Percentiles rank a stretch among this genome's conserved stretches.
Evolutionary conservation across 2,329 filamentous ascomycete species (phyloP).

Genomic region (Xylariales sp.): DNA sequence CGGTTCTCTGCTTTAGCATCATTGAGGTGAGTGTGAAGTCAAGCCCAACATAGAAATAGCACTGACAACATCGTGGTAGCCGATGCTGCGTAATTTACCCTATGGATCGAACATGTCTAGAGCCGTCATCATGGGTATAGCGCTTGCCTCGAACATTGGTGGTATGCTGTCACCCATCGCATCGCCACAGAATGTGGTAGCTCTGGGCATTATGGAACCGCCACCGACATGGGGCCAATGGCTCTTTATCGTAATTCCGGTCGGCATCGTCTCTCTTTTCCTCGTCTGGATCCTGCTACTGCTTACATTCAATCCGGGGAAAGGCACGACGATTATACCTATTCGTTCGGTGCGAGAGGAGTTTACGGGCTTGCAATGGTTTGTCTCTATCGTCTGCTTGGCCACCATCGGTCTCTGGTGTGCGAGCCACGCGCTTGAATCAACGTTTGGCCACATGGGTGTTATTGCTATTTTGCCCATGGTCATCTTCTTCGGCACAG

Average conservation of each 20-base stretch:
- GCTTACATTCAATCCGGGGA: slow-evolving; percentile 84
- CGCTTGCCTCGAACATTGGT: slow-evolving; percentile 93
- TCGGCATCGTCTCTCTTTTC: slow-evolving; percentile 88
- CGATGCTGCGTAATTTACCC: slow-evolving; percentile 92
- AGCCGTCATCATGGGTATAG: slow-evolving; percentile 93
- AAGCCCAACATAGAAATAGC: neutral
- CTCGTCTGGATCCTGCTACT: slow-evolving; percentile 91
- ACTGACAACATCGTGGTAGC: slow-evolving; percentile 60
- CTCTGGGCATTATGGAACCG: slow-evolving; percentile 93
- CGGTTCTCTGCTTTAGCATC: slow-evolving; percentile 96
- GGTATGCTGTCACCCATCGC: slow-evolving; percentile 97
- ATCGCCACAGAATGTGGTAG: slow-evolving; percentile 96
- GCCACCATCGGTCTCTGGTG: slow-evolving; percentile 93
- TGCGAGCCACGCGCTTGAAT: slow-evolving; percentile 86
- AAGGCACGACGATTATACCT: slow-evolving; percentile 88
- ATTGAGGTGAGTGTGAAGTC: slow-evolving; percentile 75
- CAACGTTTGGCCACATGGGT: slow-evolving; percentile 95
- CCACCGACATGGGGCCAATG: slow-evolving; percentile 92
- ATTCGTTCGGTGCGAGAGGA: slow-evolving; percentile 90
- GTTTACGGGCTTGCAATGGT: slow-evolving; percentile 91
- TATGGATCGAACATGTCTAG: slow-evolving; percentile 94
- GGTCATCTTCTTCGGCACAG: slow-evolving; percentile 94
- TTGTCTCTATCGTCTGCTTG: slow-evolving; percentile 86
- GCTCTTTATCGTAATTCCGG: slow-evolving; percentile 96
- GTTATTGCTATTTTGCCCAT: slow-evolving; percentile 97